These are phyloP conservation scores for Candida ovalis DNA, from an alignment of 805 yeast genomes.

Conservation along the genomic window DNA sequence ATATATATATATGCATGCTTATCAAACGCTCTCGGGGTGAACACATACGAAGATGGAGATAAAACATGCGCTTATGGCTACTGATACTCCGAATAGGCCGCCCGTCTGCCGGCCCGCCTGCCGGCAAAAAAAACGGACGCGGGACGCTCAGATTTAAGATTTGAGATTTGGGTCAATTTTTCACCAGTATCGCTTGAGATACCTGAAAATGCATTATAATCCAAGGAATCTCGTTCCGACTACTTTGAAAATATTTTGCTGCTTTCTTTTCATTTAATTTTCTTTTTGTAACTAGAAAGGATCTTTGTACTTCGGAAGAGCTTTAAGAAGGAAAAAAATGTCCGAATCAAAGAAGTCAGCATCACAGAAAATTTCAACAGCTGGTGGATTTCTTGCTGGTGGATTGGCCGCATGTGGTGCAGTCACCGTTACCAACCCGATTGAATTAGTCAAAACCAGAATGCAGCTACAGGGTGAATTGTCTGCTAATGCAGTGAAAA, in stretches of 20 bases:
- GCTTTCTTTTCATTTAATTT: neutral
- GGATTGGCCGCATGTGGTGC: constrained; percentile 97
- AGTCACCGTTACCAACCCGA: constrained; percentile 93
- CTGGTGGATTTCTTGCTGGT: constrained; percentile 86
- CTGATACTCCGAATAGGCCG: too few species aligned
- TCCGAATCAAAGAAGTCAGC: constrained; percentile 34
- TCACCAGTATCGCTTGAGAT: neutral
- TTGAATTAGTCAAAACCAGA: constrained; percentile 90
- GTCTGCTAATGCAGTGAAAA: constrained; percentile 42
- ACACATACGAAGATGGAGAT: too few species aligned
- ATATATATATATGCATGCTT: too few species aligned
- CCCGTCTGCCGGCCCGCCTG: too few species aligned
- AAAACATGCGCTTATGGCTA: too few species aligned
- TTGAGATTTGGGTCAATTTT: too few species aligned
- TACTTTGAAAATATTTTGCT: neutral
- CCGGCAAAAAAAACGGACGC: neutral
- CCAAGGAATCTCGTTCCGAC: too few species aligned
- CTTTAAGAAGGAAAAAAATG: too few species aligned
- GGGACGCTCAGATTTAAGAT: neutral
- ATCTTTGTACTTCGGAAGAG: too few species aligned
- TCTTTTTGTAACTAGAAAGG: neutral
- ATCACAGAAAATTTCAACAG: constrained; percentile 57
- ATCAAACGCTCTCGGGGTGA: too few species aligned
- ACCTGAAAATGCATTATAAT: neutral
- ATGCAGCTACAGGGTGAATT: constrained; percentile 97